phyloP scores from a whole-genome alignment of 2,329 filamentous ascomycete species.

The Monosporascus sp. region DNA sequence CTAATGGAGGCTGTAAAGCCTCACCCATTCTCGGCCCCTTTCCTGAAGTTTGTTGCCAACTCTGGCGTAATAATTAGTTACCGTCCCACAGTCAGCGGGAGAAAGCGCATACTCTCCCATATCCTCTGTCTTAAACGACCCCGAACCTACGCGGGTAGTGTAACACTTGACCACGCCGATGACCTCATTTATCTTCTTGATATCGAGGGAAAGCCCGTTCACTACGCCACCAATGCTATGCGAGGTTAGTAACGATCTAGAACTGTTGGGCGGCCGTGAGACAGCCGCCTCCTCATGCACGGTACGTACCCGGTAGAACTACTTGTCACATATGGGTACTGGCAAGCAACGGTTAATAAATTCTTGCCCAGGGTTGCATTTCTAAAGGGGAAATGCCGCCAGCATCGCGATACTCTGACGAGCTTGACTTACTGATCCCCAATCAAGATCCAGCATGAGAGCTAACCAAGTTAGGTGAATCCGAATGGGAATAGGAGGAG shows the following conservation, averaged over 20 bases:
- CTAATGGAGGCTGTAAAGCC: neutral
- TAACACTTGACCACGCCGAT: conserved; percentile 53
- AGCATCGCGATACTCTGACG: neutral
- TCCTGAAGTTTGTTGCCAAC: conserved; percentile 29
- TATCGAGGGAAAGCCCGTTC: no score
- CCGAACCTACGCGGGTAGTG: conserved; percentile 49
- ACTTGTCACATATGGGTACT: conserved; percentile 52
- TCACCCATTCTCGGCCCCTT: conserved; percentile 29
- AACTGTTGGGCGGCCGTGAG: no score
- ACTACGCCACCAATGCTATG: no score
- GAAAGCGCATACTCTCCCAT: conserved; percentile 14
- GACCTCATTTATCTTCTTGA: conserved; percentile 44
- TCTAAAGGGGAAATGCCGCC: neutral
- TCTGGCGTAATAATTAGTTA: neutral
- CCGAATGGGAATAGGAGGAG: no score
- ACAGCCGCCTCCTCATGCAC: no score
- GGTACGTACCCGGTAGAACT: conserved; percentile 40
- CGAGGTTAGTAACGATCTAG: neutral
- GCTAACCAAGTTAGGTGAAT: neutral
- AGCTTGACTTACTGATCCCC: conserved; percentile 16
- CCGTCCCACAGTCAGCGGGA: no score
- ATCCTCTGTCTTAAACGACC: conserved; percentile 54
- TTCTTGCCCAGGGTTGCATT: neutral
- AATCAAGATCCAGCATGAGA: conserved; percentile 54
- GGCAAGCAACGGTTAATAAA: conserved; percentile 22